phyloP scores from a whole-genome alignment of 352 stramenopile genomes.

The Detonula confervacea region DNA sequence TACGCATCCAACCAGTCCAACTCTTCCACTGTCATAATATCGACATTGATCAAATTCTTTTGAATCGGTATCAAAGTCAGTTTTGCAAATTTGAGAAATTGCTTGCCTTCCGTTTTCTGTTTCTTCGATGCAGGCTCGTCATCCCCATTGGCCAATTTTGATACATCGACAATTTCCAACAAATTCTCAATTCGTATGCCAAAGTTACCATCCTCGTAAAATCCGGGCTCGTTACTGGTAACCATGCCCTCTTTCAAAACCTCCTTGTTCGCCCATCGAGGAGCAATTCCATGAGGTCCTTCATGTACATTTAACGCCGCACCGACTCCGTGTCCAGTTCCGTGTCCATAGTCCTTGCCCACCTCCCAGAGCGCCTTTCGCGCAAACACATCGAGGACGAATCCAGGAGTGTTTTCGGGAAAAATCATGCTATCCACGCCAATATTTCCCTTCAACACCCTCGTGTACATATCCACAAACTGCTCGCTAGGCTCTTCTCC shows the following conservation, averaged over 20 bases:
- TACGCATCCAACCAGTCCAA: slow-evolving; percentile 95
- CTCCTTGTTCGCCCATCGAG: slow-evolving; percentile 59
- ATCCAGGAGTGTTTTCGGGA: slow-evolving; percentile 91
- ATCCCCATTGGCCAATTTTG: slow-evolving; percentile 57
- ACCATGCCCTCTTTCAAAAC: slow-evolving; percentile 93
- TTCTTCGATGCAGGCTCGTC: slow-evolving; percentile 61
- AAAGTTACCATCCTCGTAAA: slow-evolving; percentile 96
- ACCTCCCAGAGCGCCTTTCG: slow-evolving; percentile 92
- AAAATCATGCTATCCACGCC: slow-evolving; percentile 92
- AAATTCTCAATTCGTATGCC: slow-evolving; percentile 99
- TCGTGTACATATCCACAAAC: slow-evolving; percentile 95
- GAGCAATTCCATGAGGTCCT: slow-evolving; percentile 64
- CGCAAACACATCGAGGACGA: slow-evolving; percentile 96
- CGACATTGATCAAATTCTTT: slow-evolving; percentile 94
- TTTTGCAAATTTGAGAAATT: slow-evolving; percentile 95
- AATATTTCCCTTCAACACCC: slow-evolving; percentile 97
- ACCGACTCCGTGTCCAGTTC: slow-evolving; percentile 90
- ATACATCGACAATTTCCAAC: slow-evolving; percentile 92
- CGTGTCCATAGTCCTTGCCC: slow-evolving; percentile 98
- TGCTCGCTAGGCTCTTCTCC: slow-evolving; percentile 88
- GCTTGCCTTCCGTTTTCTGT: slow-evolving; percentile 72
- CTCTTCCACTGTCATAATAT: slow-evolving; percentile 91
- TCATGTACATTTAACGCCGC: slow-evolving; percentile 68
- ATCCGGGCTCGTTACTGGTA: slow-evolving; percentile 97
- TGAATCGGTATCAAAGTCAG: slow-evolving; percentile 99